Base-by-base conservation (phyloP, 495 filamentous ascomycete genomes). In the Penicillium lividum region DNA sequence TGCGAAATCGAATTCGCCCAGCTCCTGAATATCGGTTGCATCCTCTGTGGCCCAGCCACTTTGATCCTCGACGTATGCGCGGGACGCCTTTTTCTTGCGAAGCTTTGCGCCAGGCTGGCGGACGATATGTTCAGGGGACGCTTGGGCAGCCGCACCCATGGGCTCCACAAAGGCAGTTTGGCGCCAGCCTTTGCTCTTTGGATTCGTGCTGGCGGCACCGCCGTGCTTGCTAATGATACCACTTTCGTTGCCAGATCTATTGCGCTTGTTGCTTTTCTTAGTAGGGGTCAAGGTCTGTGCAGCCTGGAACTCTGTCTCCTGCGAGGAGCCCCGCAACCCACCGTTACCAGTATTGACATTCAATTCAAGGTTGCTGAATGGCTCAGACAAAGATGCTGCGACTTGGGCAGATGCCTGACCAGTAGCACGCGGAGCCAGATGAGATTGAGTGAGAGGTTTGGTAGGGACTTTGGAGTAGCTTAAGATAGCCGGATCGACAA, bases 21-120 rank as follows among this genome's bases (percentile, higher is more conserved):
- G 80, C 66, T 93, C 93, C 72, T 97, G 93, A n/a, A 96, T 92
- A 72, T 98, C 94, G 3, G 92, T 96, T 27, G 92, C 92, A 72
- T 97, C 93, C 69, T 96, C 94, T 0, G 93, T 97, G 40, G 91
- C 92, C 94, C 94, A 98, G 11, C 92, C 94, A 74, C 89, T 96
- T 18, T 89, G 82, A 59, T 88, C 80, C 25, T 83, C 82, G 10
- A 78, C 76, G 28, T 80, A 79, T 51, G 77, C 70, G 31, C 77
- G 75, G 33, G 78, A 81, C 56, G 79, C 77, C 64, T 75, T 81
- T 69, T 80, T 82, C 82, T 67, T 87, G 68, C 63, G 80, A 73
- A 70, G 80, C 74, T 72, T 66, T 25, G 68, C 62, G 58, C 64
- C 71, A 43, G 65, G 51, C 30, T 65, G 65, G 15, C 42, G 47